These are phyloP conservation scores for Schizochytrium sp. DNA, from an alignment of 108 stramenopile species.

Conservation along the genomic window DNA sequence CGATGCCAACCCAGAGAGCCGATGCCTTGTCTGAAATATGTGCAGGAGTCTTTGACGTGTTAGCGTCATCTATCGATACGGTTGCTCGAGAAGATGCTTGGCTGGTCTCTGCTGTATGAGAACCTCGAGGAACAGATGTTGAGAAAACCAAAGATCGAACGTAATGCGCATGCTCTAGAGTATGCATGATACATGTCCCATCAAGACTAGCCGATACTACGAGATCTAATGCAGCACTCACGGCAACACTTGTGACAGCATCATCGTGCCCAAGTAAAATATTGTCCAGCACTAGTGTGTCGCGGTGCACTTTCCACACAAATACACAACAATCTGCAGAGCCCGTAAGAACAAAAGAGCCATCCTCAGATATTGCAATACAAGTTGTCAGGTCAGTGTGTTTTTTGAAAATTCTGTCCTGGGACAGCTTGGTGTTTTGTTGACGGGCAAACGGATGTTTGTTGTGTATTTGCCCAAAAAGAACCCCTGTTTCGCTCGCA, in stretches of 20 bases:
- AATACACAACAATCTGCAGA: slow-evolving; percentile 55
- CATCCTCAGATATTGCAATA: slow-evolving; percentile 34
- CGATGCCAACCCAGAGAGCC: slow-evolving; percentile 16
- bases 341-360: not conserved
- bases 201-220: slow-evolving; percentile 48
- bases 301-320: slow-evolving; percentile 55
- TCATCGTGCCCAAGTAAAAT: slow-evolving; percentile 55
- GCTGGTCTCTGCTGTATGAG: too few relatives aligned
- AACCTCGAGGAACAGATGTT: not conserved
- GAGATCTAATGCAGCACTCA: slow-evolving; percentile 39
- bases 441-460: not conserved
- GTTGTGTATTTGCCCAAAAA: not conserved
- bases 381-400: slow-evolving; percentile 51
- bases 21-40: not conserved
- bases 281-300: slow-evolving; percentile 14
- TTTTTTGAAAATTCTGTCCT: slow-evolving; percentile 11
- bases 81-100: too few relatives aligned
- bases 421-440: not conserved
- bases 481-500: not conserved
- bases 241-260: slow-evolving; percentile 15
- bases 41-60: too few relatives aligned
- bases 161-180: not conserved
- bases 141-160: slow-evolving; percentile 26
- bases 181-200: slow-evolving; percentile 55
- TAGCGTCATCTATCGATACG: too few relatives aligned